phyloP scores from a whole-genome alignment of 495 filamentous ascomycete genomes.

The Rhypophila decipiens region DNA sequence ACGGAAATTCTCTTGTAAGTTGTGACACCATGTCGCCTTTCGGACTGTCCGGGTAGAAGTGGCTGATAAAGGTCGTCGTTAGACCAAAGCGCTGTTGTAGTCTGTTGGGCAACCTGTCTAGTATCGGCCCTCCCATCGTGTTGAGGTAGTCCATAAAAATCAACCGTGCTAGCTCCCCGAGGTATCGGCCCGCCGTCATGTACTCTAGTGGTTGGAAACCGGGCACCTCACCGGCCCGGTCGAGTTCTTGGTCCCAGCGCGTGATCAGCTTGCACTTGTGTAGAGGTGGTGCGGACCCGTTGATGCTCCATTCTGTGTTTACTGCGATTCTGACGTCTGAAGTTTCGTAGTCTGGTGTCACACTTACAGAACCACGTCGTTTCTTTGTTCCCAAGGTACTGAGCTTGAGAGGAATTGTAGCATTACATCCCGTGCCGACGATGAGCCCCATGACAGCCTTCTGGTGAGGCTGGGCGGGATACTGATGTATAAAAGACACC shows the following conservation, averaged over 20 bases:
- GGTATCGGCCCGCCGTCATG: constrained; percentile 77
- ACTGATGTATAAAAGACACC: constrained; percentile 66
- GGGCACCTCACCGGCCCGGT: constrained; percentile 58
- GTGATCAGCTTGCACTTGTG: constrained; percentile 58
- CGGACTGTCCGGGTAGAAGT: constrained; percentile 47
- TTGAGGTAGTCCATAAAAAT: constrained; percentile 63
- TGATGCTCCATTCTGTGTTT: constrained; percentile 85
- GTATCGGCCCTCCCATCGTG: constrained; percentile 27
- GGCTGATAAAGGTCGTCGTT: constrained; percentile 65
- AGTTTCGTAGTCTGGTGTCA: constrained; percentile 53
- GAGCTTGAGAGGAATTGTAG: constrained; percentile 67
- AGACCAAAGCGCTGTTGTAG: constrained; percentile 58
- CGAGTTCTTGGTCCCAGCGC: constrained; percentile 64
- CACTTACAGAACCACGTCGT: constrained; percentile 38
- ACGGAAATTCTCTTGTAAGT: constrained; percentile 48
- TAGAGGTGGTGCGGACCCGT: constrained; percentile 62
- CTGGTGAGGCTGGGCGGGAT: constrained; percentile 17
- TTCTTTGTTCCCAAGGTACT: constrained; percentile 60
- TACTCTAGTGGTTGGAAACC: constrained; percentile 86
- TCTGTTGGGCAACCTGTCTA: constrained; percentile 49
- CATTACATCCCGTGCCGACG: constrained; percentile 78
- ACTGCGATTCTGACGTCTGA: constrained; percentile 60
- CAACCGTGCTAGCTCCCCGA: constrained; percentile 74
- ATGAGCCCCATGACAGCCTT: constrained; percentile 74
- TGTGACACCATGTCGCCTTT: constrained; percentile 44